Evolutionary conservation across 2,329 filamentous ascomycete genomes (phyloP).

Genomic region (Drechslerella dactyloides): DNA sequence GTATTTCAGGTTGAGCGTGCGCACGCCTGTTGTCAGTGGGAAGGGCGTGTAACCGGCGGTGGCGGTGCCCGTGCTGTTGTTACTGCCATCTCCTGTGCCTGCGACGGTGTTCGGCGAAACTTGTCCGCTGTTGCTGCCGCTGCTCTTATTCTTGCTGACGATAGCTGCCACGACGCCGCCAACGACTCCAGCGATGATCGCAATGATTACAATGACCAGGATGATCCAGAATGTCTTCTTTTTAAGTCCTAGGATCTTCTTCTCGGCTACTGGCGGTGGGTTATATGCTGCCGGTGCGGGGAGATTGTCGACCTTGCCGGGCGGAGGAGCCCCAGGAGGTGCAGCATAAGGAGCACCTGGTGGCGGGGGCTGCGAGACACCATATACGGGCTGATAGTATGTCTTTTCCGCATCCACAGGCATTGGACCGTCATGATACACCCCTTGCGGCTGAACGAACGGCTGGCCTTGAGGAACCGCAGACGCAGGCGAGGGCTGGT

Average conservation of each 20-base stretch:
- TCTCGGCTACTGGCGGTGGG: slow-evolving; percentile 21
- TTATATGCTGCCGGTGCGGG: slow-evolving; percentile 24
- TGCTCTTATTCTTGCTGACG: slow-evolving; percentile 31
- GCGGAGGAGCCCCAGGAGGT: slow-evolving; percentile 6
- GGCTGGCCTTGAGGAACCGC: slow-evolving; percentile 13
- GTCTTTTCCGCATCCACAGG: slow-evolving; percentile 25
- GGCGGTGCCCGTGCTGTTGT: slow-evolving; percentile 11
- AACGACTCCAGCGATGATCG: slow-evolving; percentile 25
- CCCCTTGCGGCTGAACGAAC: slow-evolving; percentile 11
- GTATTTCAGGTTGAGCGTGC: slow-evolving; percentile 30
- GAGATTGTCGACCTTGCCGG: slow-evolving; percentile 1
- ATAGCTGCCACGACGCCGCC: slow-evolving; percentile 35
- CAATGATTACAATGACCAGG: slow-evolving; percentile 26
- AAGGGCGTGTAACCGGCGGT: slow-evolving; percentile 24
- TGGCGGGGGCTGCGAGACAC: slow-evolving; percentile 23
- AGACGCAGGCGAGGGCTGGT: slow-evolving; percentile 9
- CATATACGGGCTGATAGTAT: slow-evolving; percentile 39
- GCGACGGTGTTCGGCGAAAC: neutral
- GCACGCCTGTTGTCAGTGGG: slow-evolving; percentile 29
- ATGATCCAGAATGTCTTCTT: slow-evolving; percentile 47
- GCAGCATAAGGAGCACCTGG: slow-evolving; percentile 20
- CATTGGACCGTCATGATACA: slow-evolving; percentile 18
- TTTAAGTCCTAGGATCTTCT: slow-evolving; percentile 43
- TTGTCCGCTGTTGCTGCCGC: neutral
- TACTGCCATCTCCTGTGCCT: neutral